Evolutionary conservation across 345 rosid genomes (phyloP), one percentile per base, ranked within the genome.

Genomic region (Bruguiera sexangula): DNA sequence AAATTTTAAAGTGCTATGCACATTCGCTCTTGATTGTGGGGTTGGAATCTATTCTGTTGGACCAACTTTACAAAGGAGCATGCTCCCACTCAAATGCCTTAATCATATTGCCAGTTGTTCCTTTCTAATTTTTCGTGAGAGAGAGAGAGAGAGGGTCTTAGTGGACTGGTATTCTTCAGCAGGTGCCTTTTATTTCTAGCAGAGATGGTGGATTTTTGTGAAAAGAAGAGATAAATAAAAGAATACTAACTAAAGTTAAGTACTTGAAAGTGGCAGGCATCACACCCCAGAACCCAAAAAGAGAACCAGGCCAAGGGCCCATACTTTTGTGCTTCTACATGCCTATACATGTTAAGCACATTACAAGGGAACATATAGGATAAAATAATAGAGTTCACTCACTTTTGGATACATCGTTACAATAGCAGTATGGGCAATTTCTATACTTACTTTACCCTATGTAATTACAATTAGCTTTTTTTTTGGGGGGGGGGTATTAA

Each of bases 221-320:
- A 80, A 79, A 84, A 84, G 87, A 79, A 79, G 80, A 67, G 83
- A 79, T 60, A 37, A 76, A 56, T 26, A 43, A 69, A 74, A 70
- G 62, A 58, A 69, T 15, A 52, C 26, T 43, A 27, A 63, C 61
- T 51, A 22, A 65, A 67, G 54, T 26, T 19, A 43, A 62, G 73
- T 50, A 30, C 52, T 64, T 43, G 46, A 48, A 76, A 85, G 83
- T 82, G 83, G 83, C 54, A 70, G 75, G 82, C 88, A 84, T 65
- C 77, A 73, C 78, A 60, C 52, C 80, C 76, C 77, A 81, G 59
- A 58, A 67, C 76, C 67, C 62, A 57, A 66, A 82, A 77, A 67
- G 76, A 26, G 22, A 58, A 59, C 65, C 72, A 57, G 62, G 60
- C 54, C 52, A 22, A 67, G 73, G 80, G 56, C 78, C 85, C 84